These are phyloP conservation scores for Proliferodiscus dingleyae DNA, from an alignment of 2,329 filamentous ascomycete genomes.

Conservation along the genomic window DNA sequence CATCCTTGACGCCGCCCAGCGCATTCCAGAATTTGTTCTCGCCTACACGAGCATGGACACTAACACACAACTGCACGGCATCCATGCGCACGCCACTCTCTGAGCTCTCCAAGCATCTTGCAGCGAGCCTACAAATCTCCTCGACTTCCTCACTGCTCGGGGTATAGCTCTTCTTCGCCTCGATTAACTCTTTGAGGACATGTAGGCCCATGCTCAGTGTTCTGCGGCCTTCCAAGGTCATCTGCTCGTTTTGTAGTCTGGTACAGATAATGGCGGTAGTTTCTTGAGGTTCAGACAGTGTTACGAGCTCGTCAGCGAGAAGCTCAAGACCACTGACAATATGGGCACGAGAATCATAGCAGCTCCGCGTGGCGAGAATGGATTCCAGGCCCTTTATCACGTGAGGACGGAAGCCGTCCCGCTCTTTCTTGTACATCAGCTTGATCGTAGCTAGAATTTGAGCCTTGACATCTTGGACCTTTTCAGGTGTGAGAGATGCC, in stretches of 20 bases:
- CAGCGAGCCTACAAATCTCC: constrained; percentile 46
- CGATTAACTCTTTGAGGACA: constrained; percentile 55
- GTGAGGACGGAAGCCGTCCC: constrained; percentile 61
- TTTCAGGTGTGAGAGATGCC: constrained; percentile 51
- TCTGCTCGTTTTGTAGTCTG: constrained; percentile 42
- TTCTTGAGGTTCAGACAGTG: constrained; percentile 58
- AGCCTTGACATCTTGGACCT: constrained; percentile 66
- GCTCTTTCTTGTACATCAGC: constrained; percentile 64
- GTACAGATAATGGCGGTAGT: constrained; percentile 51
- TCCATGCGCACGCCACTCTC: constrained; percentile 66
- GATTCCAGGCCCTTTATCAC: constrained; percentile 63
- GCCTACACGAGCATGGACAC: constrained; percentile 59
- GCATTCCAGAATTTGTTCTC: constrained; percentile 63
- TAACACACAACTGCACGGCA: constrained; percentile 74
- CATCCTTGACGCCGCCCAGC: constrained; percentile 60
- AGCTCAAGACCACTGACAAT: constrained; percentile 71
- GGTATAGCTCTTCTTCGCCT: constrained; percentile 38
- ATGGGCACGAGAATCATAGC: constrained; percentile 64
- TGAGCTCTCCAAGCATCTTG: constrained; percentile 53
- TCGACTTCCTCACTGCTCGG: constrained; percentile 47
- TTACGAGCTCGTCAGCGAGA: constrained; percentile 66
- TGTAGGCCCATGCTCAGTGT: constrained; percentile 59
- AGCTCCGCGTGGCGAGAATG: constrained; percentile 58
- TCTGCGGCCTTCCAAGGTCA: constrained; percentile 43
- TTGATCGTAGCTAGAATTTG: constrained; percentile 72